Evolutionary conservation across 305 asterid species (phyloP).

Genomic region (Euphrasia arctica): DNA sequence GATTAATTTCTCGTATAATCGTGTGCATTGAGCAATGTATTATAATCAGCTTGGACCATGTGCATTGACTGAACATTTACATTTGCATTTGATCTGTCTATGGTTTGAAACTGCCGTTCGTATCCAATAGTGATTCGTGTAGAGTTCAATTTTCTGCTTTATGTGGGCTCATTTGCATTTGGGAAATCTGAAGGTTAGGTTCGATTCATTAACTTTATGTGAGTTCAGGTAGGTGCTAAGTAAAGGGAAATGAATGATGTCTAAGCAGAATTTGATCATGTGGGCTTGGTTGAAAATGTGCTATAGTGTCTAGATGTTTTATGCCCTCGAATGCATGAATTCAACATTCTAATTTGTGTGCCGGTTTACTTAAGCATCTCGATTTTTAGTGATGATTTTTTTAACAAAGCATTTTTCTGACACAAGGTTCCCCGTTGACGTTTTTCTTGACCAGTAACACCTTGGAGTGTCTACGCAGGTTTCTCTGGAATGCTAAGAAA

Average conservation of each 20-base stretch:
- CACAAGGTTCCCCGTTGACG: constrained; percentile 10
- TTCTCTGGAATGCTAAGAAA: constrained; percentile 5
- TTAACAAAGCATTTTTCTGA: not conserved
- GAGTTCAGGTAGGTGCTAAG: constrained; percentile 19
- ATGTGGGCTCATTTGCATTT: constrained; percentile 3
- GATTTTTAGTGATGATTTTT: too few relatives aligned
- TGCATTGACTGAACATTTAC: constrained; percentile 18
- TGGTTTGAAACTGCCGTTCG: not conserved
- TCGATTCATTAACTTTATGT: constrained; percentile 12
- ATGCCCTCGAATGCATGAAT: constrained; percentile 11
- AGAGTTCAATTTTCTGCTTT: not conserved
- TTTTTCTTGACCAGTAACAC: not conserved
- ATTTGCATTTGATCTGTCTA: constrained; percentile 9
- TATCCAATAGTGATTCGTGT: not conserved
- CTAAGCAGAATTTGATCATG: not conserved
- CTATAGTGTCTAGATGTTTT: not conserved
- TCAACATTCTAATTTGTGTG: not conserved
- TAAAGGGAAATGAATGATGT: constrained; percentile 2
- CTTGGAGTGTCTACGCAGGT: not conserved
- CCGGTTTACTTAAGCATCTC: not conserved
- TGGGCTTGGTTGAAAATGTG: constrained; percentile 9
- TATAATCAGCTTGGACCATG: not conserved
- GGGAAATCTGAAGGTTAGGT: constrained; percentile 3
- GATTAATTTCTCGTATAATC: constrained; percentile 3
- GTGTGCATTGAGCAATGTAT: not conserved